Evolutionary conservation across 768 basidiomycete species (phyloP).

Genomic region (Cyathus striatus): DNA sequence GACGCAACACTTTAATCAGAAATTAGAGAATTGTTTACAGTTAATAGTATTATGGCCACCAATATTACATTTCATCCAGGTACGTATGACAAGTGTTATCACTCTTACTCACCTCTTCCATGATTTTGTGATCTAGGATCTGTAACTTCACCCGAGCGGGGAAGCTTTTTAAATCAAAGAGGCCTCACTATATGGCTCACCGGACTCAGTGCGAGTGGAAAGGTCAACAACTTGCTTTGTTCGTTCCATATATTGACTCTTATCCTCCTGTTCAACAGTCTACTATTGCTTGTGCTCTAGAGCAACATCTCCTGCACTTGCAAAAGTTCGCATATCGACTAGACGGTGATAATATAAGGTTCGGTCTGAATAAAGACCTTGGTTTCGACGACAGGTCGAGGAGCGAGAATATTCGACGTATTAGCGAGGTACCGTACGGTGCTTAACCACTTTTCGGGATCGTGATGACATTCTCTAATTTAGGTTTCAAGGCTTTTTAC

Average conservation of each 20-base stretch:
- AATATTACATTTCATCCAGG: constrained; percentile 73
- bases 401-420: constrained; percentile 93
- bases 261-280: constrained; percentile 46
- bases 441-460: neutral
- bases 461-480: neutral
- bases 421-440: constrained; percentile 88
- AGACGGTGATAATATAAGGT: constrained; percentile 94
- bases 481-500: constrained; percentile 95
- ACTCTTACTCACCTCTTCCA: neutral
- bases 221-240: constrained; percentile 48
- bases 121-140: constrained; percentile 56
- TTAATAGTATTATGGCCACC: constrained; percentile 27
- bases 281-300: constrained; percentile 94
- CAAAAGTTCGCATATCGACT: constrained; percentile 86
- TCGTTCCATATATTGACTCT: neutral
- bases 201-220: constrained; percentile 91
- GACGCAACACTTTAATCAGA: too few species aligned
- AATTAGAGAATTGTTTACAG: neutral
- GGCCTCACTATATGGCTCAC: constrained; percentile 97
- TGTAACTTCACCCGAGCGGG: constrained; percentile 64
- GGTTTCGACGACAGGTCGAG: constrained; percentile 90
- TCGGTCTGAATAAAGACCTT: constrained; percentile 95
- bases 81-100: constrained; percentile 15
- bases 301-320: constrained; percentile 88
- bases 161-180: constrained; percentile 63